These are phyloP conservation scores for Magnusiomyces ingens DNA, from an alignment of 1,139 yeast species.

Conservation along the genomic window DNA sequence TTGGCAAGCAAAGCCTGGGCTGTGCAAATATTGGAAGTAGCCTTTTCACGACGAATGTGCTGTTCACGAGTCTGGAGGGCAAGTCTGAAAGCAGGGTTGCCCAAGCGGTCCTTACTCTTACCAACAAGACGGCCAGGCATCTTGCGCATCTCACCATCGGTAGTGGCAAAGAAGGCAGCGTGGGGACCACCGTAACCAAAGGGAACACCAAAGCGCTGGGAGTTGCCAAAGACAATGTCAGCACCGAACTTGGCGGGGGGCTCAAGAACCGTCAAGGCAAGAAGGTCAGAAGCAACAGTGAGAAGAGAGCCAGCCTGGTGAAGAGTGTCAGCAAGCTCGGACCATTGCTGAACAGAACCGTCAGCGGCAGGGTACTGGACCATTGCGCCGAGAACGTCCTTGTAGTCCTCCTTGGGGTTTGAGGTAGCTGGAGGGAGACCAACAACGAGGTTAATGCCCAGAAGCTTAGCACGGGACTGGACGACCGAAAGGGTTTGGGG, in stretches of 20 bases:
- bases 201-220: slow-evolving; percentile 97
- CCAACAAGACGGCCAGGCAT: slow-evolving; percentile 97
- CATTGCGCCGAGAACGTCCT: slow-evolving; percentile 67
- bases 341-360: slow-evolving; percentile 58
- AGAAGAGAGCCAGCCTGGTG: slow-evolving; percentile 71
- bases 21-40: slow-evolving; percentile 95
- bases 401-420: slow-evolving; percentile 41
- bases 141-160: slow-evolving; percentile 71
- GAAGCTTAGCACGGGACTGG: slow-evolving; percentile 68
- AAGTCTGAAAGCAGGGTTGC: slow-evolving; percentile 79
- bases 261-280: slow-evolving; percentile 77
- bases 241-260: slow-evolving; percentile 87
- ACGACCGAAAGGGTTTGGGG: slow-evolving; percentile 82
- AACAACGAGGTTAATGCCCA: slow-evolving; percentile 58
- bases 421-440: slow-evolving; percentile 42
- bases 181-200: slow-evolving; percentile 98
- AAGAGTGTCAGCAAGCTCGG: slow-evolving; percentile 52
- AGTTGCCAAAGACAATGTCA: slow-evolving; percentile 85
- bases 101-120: slow-evolving; percentile 83
- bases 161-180: slow-evolving; percentile 93
- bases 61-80: slow-evolving; percentile 98
- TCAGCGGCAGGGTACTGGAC: slow-evolving; percentile 89
- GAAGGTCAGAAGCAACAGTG: slow-evolving; percentile 81
- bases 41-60: slow-evolving; percentile 94
- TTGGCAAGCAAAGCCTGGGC: slow-evolving; percentile 96